A percentile compares a stretch with the other conserved stretches of the same genome.
These are phyloP conservation scores for Malus sieversii DNA, from an alignment of 306 rosid genomes.

Conservation along the genomic window DNA sequence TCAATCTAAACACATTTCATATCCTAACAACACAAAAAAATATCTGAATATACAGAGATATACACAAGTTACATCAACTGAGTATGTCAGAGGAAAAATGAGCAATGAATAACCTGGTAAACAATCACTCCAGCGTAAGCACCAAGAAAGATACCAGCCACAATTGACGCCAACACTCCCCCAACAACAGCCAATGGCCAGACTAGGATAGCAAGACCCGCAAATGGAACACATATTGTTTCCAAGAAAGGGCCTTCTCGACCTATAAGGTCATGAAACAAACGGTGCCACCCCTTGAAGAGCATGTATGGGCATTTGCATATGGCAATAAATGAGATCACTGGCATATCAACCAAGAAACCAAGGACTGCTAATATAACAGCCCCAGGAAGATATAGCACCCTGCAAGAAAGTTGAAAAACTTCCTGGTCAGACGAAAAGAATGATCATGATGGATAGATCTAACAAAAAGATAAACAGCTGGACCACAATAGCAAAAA, in stretches of 20 bases:
- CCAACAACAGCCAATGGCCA: constrained; percentile 96
- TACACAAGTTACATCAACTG: background rate
- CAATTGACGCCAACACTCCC: constrained; percentile 57
- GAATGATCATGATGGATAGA: background rate
- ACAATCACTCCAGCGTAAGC: constrained; percentile 73
- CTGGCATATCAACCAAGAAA: constrained; percentile 50
- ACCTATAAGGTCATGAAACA: constrained; percentile 94
- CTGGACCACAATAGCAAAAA: background rate
- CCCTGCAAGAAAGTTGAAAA: constrained; percentile 38
- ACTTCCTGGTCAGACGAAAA: constrained; percentile 1
- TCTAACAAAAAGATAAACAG: background rate
- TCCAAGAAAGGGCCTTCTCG: constrained; percentile 99
- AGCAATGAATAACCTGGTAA: constrained; percentile 55
- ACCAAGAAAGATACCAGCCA: constrained; percentile 71
- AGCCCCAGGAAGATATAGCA: constrained; percentile 74
- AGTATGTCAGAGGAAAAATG: background rate
- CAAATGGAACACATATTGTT: constrained; percentile 94
- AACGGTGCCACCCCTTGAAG: constrained; percentile 84
- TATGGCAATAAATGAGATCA: constrained; percentile 67
- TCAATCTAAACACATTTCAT: too few relatives aligned
- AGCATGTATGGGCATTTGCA: constrained; percentile 84
- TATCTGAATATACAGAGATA: background rate
- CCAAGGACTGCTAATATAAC: constrained; percentile 61
- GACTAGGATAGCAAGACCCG: constrained; percentile 87
- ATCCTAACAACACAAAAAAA: background rate